Evolutionary conservation across 257 asterid species (phyloP), one percentile per base, ranked within the genome.

Genomic region (Paraleonurus japonicus): DNA sequence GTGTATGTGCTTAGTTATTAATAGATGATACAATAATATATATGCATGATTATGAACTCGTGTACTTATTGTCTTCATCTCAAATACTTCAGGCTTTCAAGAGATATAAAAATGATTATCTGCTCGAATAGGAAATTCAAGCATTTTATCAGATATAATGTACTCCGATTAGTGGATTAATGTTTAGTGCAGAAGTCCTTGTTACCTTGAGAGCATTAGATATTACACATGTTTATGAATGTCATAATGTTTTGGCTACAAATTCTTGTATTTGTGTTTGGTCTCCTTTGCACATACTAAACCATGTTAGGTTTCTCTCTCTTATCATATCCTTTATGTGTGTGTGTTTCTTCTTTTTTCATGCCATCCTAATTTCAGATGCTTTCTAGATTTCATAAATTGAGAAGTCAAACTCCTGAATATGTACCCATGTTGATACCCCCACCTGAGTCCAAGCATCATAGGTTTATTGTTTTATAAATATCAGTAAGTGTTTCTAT

Each of bases 391-490:
- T 43, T 43, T 43, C 17, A 11, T 43, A 15, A 15, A 43, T 12
- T 43, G 51, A 43, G 51, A 43, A 43, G 19, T 13, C 51, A 13
- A 43, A 13, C 17, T 43, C 51, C 17, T 13, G 51, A 15, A 43
- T 43, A 43, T 43, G 17, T 43, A 43, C 22, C 20, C 20, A 16
- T 47, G 54, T 48, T 7, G 23, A 48, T 48, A 7, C 22, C 22
- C 55, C 1, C 55, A 48, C 55, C 10, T 48, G 23, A 48, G 55
- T 48, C 10, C 22, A 37, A 23, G 62, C 19, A 13, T 2, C 15
- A n/a, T 23, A 24, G 67, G 35, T 45, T 74, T 67, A 32, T 60
- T 58, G 30, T 37, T 71, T 75, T 73, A 0, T 9, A 24, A 61
- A 41, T 50, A 33, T 55, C 19, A 26, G 24, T 20, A 26, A 33